Base-by-base conservation (phyloP, 2,329 filamentous ascomycete species). In the Penicillium concentricum region DNA sequence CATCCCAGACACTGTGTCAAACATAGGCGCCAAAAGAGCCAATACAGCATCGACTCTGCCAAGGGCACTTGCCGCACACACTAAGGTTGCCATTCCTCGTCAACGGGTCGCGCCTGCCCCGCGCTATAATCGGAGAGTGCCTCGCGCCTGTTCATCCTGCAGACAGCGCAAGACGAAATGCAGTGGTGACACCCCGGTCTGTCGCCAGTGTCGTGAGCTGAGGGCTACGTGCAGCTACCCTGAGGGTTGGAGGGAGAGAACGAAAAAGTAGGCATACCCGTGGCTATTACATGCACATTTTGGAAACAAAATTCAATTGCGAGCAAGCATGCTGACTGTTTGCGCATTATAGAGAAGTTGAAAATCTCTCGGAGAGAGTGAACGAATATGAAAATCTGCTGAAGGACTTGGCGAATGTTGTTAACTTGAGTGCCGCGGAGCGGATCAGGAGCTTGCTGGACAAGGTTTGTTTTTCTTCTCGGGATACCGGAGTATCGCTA, bases 351-450 rank as follows among this genome's bases (percentile, higher is more conserved):
- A 68, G 74, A 58, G 61, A 75, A 66, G 64, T 76, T 52, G 62
- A 75, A 58, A 63, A 69, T 57, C 59, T 75, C 58, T 66, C 68
- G 16, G 54, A 64, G 22, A 74, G 70, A 60, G 60, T 61, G 9
- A 54, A 66, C 26, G 73, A 77, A 34, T 77, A 76, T 62, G 76
- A 78, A 54, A 70, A 65, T 35, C 47, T 78, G 13, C 56, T 78
- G 54, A 73, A 67, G 51, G 74, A 76, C 2, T 60, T 78, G 43
- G 63, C 69, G 12, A 56, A 54, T n/a, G 35, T 66, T 26, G 76
- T 76, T 15, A 68, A 72, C 41, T 64, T 68, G 28, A 62, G 64
- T 32, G 68, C 70, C 22, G 70, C 72, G 15, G 68, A 71, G 26
- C 66, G 71, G 15, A 78, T 78, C 53, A 70, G 60, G 50, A 58